Base-by-base conservation (phyloP, 1,284 basidiomycete genomes). In the Inonotus obliquus region DNA sequence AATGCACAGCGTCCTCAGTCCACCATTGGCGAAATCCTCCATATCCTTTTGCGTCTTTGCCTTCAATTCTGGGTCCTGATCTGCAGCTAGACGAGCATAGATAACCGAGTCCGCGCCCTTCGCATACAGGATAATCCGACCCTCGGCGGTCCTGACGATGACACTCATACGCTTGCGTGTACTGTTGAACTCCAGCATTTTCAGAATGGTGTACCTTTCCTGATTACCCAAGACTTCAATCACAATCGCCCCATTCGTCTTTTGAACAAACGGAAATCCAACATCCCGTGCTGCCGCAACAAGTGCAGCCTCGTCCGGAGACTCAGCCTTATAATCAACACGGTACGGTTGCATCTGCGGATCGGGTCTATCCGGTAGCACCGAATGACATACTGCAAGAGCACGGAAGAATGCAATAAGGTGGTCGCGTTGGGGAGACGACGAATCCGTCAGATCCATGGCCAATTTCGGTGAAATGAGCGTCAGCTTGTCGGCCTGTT, bases 31-130 rank as follows among this genome's bases (percentile, higher is more conserved):
- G 73, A 97, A 98, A 56, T 80, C 79, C 74, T 98, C 96, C 83
- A 98, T 91, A 71, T 98, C 94, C 72, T 82, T 84, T 66, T 81
- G 80, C 27, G 95, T 98, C 70, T 84, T 76, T 59, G 85, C 84
- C 78, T 94, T 94, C 64, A 97, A 70, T 57, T 69, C 79, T 13
- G 80, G 78, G 68, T 96, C 89, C 69, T 94, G 92, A 67, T 91
- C 83, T 32, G 78, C 74, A 19, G 83, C 81, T 1, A 99, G 80
- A 11, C 96, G 86, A 68, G 89, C 86, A 71, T 96, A 96, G 69
- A 98, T 92, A 68, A 98, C 94, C 67, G 87, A 92, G 74, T 98
- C 96, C 9, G 96, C 96, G n/a, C 96, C 96, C 74, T 98, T 98
- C 80, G 90, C 93, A 72, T 96, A 96, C 67, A 98, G 76, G 17